phyloP scores from a whole-genome alignment of 495 filamentous ascomycete species.

The Venustampulla echinocandica region DNA sequence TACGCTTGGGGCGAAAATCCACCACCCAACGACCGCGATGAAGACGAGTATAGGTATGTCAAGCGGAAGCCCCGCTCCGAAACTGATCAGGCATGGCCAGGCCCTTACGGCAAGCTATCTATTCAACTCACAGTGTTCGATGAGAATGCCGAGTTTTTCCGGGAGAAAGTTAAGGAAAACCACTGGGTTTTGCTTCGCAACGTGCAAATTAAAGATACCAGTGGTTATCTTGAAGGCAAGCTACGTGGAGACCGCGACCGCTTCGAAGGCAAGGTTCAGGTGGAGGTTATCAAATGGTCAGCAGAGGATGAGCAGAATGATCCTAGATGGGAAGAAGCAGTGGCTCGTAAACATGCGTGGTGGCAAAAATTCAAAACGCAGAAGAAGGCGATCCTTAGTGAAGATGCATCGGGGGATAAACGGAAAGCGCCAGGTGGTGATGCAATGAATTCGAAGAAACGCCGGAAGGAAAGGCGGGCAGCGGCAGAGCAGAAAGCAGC shows the following conservation, averaged over 20 bases:
- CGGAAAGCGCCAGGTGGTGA: slow-evolving; percentile 22
- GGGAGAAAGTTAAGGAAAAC: slow-evolving; percentile 44
- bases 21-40: slow-evolving; percentile 33
- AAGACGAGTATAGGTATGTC: slow-evolving; percentile 42
- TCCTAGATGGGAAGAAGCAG: slow-evolving; percentile 48
- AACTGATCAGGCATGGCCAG: slow-evolving; percentile 50
- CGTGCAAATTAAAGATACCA: slow-evolving; percentile 50
- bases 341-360: slow-evolving; percentile 55
- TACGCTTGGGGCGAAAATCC: slow-evolving; percentile 42
- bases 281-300: slow-evolving; percentile 37
- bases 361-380: slow-evolving; percentile 43
- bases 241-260: slow-evolving; percentile 52
- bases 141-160: slow-evolving; percentile 52
- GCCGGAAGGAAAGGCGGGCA: slow-evolving; percentile 20
- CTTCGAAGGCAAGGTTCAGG: slow-evolving; percentile 41
- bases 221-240: slow-evolving; percentile 57
- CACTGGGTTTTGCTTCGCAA: slow-evolving; percentile 61
- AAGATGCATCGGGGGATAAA: slow-evolving; percentile 4
- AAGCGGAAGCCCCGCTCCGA: slow-evolving; percentile 15
- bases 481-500: slow-evolving; percentile 24
- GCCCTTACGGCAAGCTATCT: slow-evolving; percentile 67
- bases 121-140: slow-evolving; percentile 67
- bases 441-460: slow-evolving; percentile 23
- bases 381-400: slow-evolving; percentile 22
- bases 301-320: slow-evolving; percentile 28